Evolutionary conservation across 352 stramenopile species (phyloP).

Genomic region (Albugo laibachii): DNA sequence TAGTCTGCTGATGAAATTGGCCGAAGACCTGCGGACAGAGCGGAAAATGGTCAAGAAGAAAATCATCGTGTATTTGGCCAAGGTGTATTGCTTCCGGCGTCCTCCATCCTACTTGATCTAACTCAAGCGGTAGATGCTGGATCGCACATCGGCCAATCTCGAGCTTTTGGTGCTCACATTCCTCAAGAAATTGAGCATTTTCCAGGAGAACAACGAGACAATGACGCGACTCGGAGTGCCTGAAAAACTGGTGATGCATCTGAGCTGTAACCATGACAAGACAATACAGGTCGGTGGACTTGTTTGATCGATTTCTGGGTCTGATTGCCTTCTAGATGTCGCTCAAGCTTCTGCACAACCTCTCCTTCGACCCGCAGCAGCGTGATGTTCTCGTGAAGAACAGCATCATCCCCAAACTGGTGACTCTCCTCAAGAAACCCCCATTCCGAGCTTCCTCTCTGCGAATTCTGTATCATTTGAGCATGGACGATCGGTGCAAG

Average conservation of each 20-base stretch:
- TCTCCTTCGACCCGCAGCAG: slow-evolving; percentile 83
- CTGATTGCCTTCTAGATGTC: slow-evolving; percentile 27
- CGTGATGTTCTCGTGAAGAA: slow-evolving; percentile 74
- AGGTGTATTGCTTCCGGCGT: slow-evolving; percentile 12
- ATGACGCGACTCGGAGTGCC: slow-evolving; percentile 73
- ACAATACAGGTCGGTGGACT: slow-evolving; percentile 22
- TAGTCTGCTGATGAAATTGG: slow-evolving; percentile 87
- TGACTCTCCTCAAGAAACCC: slow-evolving; percentile 85
- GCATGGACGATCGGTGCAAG: slow-evolving; percentile 87
- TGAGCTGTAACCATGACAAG: slow-evolving; percentile 71
- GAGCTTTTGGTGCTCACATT: slow-evolving; percentile 82
- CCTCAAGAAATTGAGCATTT: slow-evolving; percentile 88
- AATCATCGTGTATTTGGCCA: slow-evolving; percentile 61
- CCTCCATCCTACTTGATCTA: too few relatives aligned
- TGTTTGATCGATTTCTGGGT: not conserved
- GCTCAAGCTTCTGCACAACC: slow-evolving; percentile 85
- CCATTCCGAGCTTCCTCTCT: slow-evolving; percentile 75
- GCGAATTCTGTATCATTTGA: slow-evolving; percentile 89
- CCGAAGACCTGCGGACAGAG: slow-evolving; percentile 86
- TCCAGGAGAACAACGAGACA: slow-evolving; percentile 88
- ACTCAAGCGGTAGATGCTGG: slow-evolving; percentile 45
- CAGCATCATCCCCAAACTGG: slow-evolving; percentile 82
- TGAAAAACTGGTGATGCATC: slow-evolving; percentile 58
- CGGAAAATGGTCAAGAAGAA: slow-evolving; percentile 92
- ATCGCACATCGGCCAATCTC: slow-evolving; percentile 72